These are phyloP conservation scores for Trichosporon ovoides DNA, from an alignment of 1,284 basidiomycete genomes.

Conservation along the genomic window DNA sequence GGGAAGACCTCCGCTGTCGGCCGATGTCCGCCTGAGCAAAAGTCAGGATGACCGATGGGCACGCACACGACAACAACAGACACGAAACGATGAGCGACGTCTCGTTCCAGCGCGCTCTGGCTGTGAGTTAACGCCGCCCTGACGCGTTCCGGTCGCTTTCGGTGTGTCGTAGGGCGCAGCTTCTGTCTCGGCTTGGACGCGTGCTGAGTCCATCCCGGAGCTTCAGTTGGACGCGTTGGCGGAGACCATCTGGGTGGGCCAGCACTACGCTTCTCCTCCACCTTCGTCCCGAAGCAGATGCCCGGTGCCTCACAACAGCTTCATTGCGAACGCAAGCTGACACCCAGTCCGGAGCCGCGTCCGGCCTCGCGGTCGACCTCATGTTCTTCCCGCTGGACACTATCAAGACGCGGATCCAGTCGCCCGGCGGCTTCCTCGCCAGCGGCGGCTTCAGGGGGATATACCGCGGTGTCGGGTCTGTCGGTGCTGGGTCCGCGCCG, in stretches of 20 bases:
- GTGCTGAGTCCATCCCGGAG: too few species aligned
- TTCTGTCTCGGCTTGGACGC: too few species aligned
- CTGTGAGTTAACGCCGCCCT: too few species aligned
- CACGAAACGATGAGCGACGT: neutral
- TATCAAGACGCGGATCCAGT: constrained; percentile 89
- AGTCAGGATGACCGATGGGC: neutral
- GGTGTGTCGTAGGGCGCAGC: too few species aligned
- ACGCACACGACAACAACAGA: neutral
- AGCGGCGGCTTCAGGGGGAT: constrained; percentile 88
- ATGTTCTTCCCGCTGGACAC: constrained; percentile 97
- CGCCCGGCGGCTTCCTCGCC: constrained; percentile 73
- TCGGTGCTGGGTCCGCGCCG: constrained; percentile 90
- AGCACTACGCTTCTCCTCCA: too few species aligned
- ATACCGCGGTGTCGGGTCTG: constrained; percentile 92
- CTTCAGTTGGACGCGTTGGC: too few species aligned
- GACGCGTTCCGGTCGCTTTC: too few species aligned
- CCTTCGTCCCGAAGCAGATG: too few species aligned
- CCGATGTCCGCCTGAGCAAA: neutral
- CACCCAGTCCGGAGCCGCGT: constrained; percentile 80
- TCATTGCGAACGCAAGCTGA: too few species aligned
- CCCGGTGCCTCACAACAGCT: too few species aligned
- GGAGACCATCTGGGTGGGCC: too few species aligned
- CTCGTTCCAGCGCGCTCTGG: constrained; percentile 34
- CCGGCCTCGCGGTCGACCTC: constrained; percentile 85
- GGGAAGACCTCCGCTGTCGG: too few species aligned